Evolutionary conservation across 2,329 filamentous ascomycete genomes (phyloP), one percentile per base, ranked within the genome.

Genomic region (Nannizzia gypsea): DNA sequence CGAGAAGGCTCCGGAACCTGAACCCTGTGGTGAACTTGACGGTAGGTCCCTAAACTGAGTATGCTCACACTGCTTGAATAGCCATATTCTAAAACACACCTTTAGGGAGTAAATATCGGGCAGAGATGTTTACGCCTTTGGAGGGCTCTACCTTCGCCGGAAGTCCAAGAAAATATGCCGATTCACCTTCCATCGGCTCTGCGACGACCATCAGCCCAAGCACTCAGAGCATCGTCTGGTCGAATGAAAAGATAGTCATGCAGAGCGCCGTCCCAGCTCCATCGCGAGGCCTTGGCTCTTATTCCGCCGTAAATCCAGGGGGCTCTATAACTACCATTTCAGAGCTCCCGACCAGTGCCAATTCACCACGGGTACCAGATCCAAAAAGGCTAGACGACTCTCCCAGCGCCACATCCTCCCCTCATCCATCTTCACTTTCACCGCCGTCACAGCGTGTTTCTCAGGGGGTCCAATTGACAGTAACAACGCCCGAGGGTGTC

Each of bases 401-500:
- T 24, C 9, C 42, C 3, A 24, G 6, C 8, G 20, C 20, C 20
- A 22, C 8, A 20, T 22, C 5, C n/a, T 13, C 42, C 17, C 42
- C 20, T 9, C 50, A n/a, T 9, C 9, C 26, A 17, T 28, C 28
- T 17, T 2, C 1, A 3, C 50, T 26, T 6, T 17, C 24, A 31
- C 54, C 54, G n/a, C n/a, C 54, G 15, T 20, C 46, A 26, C 46
- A 26, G 15, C 50, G 34, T 3, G 28, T 31, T n/a, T 20, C 28
- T 17, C 13, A 54, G 26, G 8, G n/a, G 8, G 24, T 54, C 3
- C 3, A n/a, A 17, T 34, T 54, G 34, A 54, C 50, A 3, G 24
- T 54, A 26, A 59, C 54, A 17, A 57, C 58, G 6, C 26, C 40
- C 5, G 52, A 62, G n/a, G 60, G 58, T 3, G 50, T 61, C 17